Conservation (phyloP, 2,329 filamentous ascomycete species). For the Botrytis sinoallii region DNA sequence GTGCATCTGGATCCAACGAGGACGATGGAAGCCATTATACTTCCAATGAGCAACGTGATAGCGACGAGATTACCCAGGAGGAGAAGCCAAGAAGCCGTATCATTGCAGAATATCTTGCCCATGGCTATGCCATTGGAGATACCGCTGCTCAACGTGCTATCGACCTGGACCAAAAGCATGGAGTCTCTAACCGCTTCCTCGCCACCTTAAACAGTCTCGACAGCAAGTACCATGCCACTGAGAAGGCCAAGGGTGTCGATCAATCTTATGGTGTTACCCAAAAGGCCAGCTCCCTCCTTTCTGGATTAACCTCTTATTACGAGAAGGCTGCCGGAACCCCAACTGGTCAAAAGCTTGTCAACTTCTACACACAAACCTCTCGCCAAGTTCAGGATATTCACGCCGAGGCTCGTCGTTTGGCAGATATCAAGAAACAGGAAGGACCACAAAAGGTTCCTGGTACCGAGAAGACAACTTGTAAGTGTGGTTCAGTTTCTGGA, state of each 20-base stretch:
- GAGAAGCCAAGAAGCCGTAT: constrained; percentile 95
- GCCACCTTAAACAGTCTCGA: constrained; percentile 74
- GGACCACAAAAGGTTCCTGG: constrained; percentile 41
- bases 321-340: constrained; percentile 87
- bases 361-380: constrained; percentile 81
- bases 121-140: constrained; percentile 76
- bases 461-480: constrained; percentile 46
- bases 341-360: constrained; percentile 80
- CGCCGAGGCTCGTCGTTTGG: constrained; percentile 81
- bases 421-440: constrained; percentile 75
- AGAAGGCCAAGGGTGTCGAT: constrained; percentile 81
- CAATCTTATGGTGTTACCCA: constrained; percentile 77
- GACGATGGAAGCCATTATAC: constrained; percentile 56
- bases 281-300: constrained; percentile 63
- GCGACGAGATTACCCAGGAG: constrained; percentile 80
- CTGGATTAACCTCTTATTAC: constrained; percentile 81
- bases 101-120: constrained; percentile 91
- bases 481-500: constrained; percentile 44
- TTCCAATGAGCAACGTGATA: constrained; percentile 54
- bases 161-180: constrained; percentile 84
- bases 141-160: constrained; percentile 77
- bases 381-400: constrained; percentile 95
- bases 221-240: constrained; percentile 79
- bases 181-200: constrained; percentile 78
- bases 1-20: constrained; percentile 60